These are phyloP conservation scores for Neoboletus magnificus DNA, from an alignment of 768 basidiomycete genomes.

Conservation along the genomic window DNA sequence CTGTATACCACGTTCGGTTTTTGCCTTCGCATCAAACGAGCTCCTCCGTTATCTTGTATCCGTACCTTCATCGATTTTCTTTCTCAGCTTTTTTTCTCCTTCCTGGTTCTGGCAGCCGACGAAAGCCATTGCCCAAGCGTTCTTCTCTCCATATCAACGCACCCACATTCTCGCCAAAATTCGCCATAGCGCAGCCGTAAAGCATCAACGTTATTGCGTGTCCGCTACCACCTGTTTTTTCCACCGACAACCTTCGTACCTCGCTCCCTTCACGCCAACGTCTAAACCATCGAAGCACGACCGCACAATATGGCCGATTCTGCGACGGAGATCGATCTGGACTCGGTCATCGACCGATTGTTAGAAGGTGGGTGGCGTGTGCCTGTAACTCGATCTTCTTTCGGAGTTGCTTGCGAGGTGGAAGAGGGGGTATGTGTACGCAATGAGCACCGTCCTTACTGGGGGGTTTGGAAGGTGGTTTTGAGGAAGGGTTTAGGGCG, in stretches of 20 bases:
- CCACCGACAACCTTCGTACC: slow-evolving; percentile 16
- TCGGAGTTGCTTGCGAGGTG: slow-evolving; percentile 4
- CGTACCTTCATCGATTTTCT: slow-evolving; percentile 34
- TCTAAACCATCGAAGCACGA: slow-evolving; percentile 13
- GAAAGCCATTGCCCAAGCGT: slow-evolving; percentile 11
- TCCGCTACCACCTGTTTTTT: slow-evolving; percentile 24
- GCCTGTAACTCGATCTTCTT: slow-evolving; percentile 23
- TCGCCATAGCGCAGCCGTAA: slow-evolving; percentile 18
- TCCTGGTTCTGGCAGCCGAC: slow-evolving; percentile 25
- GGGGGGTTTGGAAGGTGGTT: neutral
- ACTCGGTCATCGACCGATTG: slow-evolving; percentile 98
- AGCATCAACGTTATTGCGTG: slow-evolving; percentile 19
- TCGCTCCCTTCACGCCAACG: slow-evolving; percentile 17
- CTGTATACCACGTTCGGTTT: slow-evolving; percentile 30
- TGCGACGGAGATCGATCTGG: slow-evolving; percentile 93
- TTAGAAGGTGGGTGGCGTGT: slow-evolving; percentile 80
- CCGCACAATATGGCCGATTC: slow-evolving; percentile 64
- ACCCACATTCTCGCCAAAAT: slow-evolving; percentile 18
- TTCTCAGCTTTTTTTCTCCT: slow-evolving; percentile 8
- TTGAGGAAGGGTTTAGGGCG: slow-evolving; percentile 10
- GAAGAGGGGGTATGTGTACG: neutral
- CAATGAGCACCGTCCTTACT: neutral
- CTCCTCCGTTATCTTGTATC: slow-evolving; percentile 34
- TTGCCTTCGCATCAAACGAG: slow-evolving; percentile 33
- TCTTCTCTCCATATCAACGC: neutral